Evolutionary conservation across 495 filamentous ascomycete genomes (phyloP).

Genomic region (Xylaria telfairii): DNA sequence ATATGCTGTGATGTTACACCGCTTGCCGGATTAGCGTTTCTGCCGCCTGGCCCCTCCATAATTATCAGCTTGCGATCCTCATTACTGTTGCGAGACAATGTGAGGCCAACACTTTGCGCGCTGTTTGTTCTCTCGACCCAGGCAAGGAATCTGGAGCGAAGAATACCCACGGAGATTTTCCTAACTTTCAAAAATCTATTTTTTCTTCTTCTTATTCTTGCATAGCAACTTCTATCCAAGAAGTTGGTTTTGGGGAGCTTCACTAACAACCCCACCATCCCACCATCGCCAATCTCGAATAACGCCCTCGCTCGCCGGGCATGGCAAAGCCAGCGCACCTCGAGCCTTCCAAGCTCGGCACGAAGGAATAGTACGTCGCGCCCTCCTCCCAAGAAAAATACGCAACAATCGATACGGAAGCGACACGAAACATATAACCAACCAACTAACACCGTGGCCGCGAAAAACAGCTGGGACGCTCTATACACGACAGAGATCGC

Average conservation of each 20-base stretch:
- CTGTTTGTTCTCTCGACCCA: neutral
- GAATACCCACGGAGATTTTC: neutral
- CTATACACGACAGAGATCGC: conserved; percentile 66
- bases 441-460: neutral
- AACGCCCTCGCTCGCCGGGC: neutral
- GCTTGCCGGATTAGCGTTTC: conserved; percentile 21
- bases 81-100: neutral
- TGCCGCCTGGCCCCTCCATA: conserved; percentile 18
- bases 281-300: neutral
- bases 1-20: conserved; percentile 14
- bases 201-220: neutral
- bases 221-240: neutral
- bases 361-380: conserved; percentile 68
- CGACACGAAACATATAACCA: neutral
- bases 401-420: too few relatives aligned
- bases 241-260: neutral
- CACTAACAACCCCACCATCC: neutral
- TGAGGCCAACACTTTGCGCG: conserved; percentile 3
- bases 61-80: neutral
- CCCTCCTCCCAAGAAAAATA: neutral
- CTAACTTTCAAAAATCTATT: neutral
- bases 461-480: conserved; percentile 65
- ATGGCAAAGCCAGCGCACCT: conserved; percentile 54
- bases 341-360: conserved; percentile 68
- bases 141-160: neutral